Percentiles rank a stretch among this genome's conserved stretches.
These are phyloP conservation scores for Fusarium sp. DNA, from an alignment of 2,329 filamentous ascomycete genomes.

Conservation along the genomic window DNA sequence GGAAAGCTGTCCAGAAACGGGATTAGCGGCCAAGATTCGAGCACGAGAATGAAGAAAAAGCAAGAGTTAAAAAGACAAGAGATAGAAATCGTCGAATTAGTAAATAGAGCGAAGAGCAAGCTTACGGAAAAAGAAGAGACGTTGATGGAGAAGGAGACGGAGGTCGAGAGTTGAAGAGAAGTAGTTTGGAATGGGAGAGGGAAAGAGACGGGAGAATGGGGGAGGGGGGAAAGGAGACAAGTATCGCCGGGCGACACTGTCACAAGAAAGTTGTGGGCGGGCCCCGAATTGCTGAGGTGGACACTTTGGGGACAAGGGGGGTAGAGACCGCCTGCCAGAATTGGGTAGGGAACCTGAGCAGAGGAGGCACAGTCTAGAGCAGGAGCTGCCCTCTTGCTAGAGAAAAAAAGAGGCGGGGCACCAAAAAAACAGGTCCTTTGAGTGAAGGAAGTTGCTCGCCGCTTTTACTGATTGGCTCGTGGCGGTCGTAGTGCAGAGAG, in stretches of 20 bases:
- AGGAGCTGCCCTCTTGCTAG: conserved; percentile 31
- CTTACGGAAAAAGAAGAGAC: conserved; percentile 51
- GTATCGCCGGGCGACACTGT: conserved; percentile 55
- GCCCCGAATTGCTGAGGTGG: conserved; percentile 54
- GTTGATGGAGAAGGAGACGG: conserved; percentile 54
- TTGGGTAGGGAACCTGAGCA: conserved; percentile 36
- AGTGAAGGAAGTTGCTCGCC: conserved; percentile 46
- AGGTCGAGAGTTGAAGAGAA: conserved; percentile 51
- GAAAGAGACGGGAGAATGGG: conserved; percentile 50
- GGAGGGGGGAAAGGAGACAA: conserved; percentile 54
- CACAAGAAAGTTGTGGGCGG: conserved; percentile 57
- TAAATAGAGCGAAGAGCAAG: conserved; percentile 30
- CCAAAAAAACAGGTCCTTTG: conserved; percentile 31
- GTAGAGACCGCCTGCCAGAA: conserved; percentile 50
- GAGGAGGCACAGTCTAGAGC: conserved; percentile 42
- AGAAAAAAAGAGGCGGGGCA: conserved; percentile 41
- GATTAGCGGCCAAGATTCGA: conserved; percentile 50
- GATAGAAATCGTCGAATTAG: conserved; percentile 35
- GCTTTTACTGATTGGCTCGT: conserved; percentile 57
- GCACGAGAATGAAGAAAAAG: conserved; percentile 42
- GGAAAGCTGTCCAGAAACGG: conserved; percentile 55
- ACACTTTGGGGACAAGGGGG: conserved; percentile 46
- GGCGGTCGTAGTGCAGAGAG: conserved; percentile 51
- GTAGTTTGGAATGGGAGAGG: conserved; percentile 51
- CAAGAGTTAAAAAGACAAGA: conserved; percentile 44